Conservation (phyloP, 169 alveolate species). For the Toxoplasma gondii region DNA sequence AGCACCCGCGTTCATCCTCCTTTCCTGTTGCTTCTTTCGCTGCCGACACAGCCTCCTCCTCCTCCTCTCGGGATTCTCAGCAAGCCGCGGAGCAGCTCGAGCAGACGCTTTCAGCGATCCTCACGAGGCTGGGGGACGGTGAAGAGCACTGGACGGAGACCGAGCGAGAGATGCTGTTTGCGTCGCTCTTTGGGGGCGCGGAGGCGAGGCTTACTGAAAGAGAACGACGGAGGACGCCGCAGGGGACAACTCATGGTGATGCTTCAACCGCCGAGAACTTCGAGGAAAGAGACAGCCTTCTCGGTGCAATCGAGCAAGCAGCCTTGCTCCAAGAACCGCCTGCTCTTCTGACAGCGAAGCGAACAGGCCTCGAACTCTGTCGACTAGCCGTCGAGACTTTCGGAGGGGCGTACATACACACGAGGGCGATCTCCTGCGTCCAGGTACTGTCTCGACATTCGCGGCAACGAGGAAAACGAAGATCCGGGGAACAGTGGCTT, state of each 20-base stretch:
- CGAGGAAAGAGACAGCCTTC: neutral
- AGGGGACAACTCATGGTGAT: neutral
- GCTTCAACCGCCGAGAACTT: neutral
- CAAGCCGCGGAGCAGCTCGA: neutral
- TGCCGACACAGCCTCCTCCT: neutral
- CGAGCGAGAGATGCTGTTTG: neutral
- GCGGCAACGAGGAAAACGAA: too few relatives aligned
- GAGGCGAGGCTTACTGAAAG: neutral
- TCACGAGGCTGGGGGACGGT: neutral
- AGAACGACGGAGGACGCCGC: neutral
- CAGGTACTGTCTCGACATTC: neutral
- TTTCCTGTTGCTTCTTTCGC: neutral
- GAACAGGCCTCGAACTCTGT: constrained; percentile 20
- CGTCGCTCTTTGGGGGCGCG: constrained; percentile 11
- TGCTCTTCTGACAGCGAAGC: neutral
- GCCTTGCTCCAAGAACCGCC: neutral
- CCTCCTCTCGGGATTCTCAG: neutral
- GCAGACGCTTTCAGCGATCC: neutral
- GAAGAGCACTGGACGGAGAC: neutral
- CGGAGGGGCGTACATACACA: constrained; percentile 34
- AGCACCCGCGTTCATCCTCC: neutral
- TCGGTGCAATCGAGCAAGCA: neutral
- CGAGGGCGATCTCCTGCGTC: neutral
- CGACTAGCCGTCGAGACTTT: neutral
- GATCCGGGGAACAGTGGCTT: too few relatives aligned